phyloP scores from a whole-genome alignment of 257 asterid species.

The Primulina eburnea region DNA sequence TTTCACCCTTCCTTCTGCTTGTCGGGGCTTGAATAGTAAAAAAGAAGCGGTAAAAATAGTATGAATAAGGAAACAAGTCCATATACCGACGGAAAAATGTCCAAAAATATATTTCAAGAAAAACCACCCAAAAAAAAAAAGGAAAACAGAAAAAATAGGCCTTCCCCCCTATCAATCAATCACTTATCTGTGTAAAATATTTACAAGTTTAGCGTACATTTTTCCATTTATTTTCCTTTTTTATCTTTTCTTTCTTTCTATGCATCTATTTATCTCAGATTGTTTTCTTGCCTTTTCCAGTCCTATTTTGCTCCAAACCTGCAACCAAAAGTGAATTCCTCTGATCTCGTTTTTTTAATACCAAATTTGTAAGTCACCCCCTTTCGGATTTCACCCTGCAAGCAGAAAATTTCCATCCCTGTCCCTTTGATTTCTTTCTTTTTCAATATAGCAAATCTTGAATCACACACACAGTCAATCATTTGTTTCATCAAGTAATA shows the following conservation, averaged over 20 bases:
- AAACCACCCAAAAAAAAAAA: background rate
- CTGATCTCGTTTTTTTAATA: constrained; percentile 23
- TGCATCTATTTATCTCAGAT: constrained; percentile 15
- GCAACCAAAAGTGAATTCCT: constrained; percentile 33
- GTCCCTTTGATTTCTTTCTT: constrained; percentile 4
- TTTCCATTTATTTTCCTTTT: constrained; percentile 9
- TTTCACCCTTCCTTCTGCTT: constrained; percentile 8
- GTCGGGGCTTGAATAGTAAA: constrained; percentile 35
- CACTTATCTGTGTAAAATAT: constrained; percentile 25
- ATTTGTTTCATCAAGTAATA: no score
- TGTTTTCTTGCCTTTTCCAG: constrained; percentile 49
- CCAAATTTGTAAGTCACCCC: constrained; percentile 53
- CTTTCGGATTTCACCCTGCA: constrained; percentile 21
- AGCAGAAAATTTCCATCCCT: constrained; percentile 16
- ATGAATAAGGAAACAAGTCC: constrained; percentile 26
- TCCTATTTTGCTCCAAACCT: constrained; percentile 33
- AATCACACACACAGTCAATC: no score
- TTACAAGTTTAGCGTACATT: constrained; percentile 20
- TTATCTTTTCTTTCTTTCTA: background rate
- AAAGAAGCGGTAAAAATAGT: background rate
- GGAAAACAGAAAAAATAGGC: constrained; percentile 13
- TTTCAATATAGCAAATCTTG: constrained; percentile 29
- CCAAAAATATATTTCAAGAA: constrained; percentile 18
- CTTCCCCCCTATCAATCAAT: constrained; percentile 29
- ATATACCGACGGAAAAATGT: constrained; percentile 2